Base-by-base conservation (phyloP, 495 filamentous ascomycete species). In the Tuber umbilicatum region DNA sequence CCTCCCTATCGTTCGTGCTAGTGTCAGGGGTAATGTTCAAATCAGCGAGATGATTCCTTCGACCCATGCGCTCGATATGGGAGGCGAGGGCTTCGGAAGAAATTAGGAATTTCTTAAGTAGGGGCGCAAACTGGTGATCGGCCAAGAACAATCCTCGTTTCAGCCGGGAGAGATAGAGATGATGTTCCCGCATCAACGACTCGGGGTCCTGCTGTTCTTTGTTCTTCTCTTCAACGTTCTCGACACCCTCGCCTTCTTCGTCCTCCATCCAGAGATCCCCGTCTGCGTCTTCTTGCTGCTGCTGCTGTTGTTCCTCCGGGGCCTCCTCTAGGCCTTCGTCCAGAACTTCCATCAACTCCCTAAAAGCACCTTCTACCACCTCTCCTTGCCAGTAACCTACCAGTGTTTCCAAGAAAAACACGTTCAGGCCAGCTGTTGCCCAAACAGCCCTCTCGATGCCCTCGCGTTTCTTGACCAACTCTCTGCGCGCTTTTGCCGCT, bases 311-410 rank as follows among this genome's bases (percentile, higher is more conserved):
- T 70, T 82, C 83, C 5, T 70, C 77, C 12, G 88, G 77, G 87
- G 87, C 86, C 14, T 72, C 72, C 40, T 86, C 84, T 68, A 87
- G 91, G 82, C 91, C 92, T 85, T 83, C 85, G 87, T 91, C 78
- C 5, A 80, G 78, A 21, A 77, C 74, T 3, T 37, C 45, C 64
- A 80, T 74, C 37, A 82, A 74, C 55, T 69, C 45, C 5, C 41
- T 40, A 43, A 82, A 97, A 0, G 92, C 91, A 14, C 89, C 90
- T 72, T 90, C 88, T 27, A 97, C 89, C 1, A 97, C 91, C 82
- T 97, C 93, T 4, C 92, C 93, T 81, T 97, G 94, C 75, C 97
- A 90, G 77, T 95, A 97, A 19, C 88, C 89, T 73, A 93, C 91
- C 19, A 91, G 89, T 76, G 97, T 94, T 1, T 91, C 91, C 5